Evolutionary conservation across 805 yeast genomes (phyloP), one percentile per base, ranked within the genome.

Genomic region (Pichia eremophila): DNA sequence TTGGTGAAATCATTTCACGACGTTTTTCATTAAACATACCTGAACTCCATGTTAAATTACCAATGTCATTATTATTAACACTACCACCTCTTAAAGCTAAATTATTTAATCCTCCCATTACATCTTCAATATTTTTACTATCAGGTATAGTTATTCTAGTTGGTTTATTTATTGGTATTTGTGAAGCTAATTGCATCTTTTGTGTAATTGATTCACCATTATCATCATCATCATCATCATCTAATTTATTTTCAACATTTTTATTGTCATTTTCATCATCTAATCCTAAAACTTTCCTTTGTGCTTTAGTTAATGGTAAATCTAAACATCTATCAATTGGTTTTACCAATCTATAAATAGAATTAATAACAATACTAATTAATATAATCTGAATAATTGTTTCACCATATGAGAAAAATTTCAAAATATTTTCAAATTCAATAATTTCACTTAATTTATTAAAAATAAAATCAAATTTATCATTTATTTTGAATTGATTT

Each of bases 251-350:
- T 22, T 22, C 25, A 37, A 10, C 14, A 14, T 40, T n/a, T 8
- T n/a, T n/a, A n/a, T n/a, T n/a, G n/a, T 28, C 3, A 44, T 39
- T 14, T 4, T 22, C 25, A 22, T 56, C 38, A 4, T 61, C 56
- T 25, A 77, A 63, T 1, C 80, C 81, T 37, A 77, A 60, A 15
- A 77, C 57, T 38, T 61, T 59, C 42, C 81, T 59, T 57, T 77
- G 81, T 25, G 62, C 64, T 42, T 63, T 66, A 10, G 65, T 71
- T 50, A 77, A 65, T 3, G 79, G 79, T 48, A 77, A 62, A 55
- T 77, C 81, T 35, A 64, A 54, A 52, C 81, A 76, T 54, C 71
- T 73, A 53, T 77, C 81, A 49, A 66, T 70, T 2, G 74, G 71
- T 51, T 65, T 68, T 8, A 66, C 25, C 15, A 74, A 52, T 40